Base-by-base conservation (phyloP, 495 filamentous ascomycete genomes). In the Copromyces sp. region DNA sequence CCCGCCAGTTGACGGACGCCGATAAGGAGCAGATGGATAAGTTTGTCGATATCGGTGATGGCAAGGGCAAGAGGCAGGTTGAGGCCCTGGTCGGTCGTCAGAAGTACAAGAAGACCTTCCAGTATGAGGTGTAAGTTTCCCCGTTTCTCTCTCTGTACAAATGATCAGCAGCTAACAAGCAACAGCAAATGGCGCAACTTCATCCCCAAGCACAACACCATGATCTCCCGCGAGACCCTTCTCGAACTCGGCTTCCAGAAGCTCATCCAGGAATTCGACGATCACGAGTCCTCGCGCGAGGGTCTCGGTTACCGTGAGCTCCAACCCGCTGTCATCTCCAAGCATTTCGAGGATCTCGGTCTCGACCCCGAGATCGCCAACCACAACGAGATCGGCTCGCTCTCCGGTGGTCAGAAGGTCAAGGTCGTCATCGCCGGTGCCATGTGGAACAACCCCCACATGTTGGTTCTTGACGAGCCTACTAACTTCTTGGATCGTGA, bases 401-500 rank as follows among this genome's bases (percentile, higher is more conserved):
- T 99, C 5, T 98, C 94, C 6, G 95, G 95, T 83, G 95, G 95
- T n/a, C 95, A 99, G 80, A 99, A 99, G 83, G 95, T 99, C 83
- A 99, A 99, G 87, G 95, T 99, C 61, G 95, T 99, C 68, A 89
- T 99, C 68, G 95, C 95, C n/a, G 94, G 92, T 76, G 93, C 93
- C 74, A 95, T 97, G 94, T 97, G 94, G 95, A 97, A 97, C 83
- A 98, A 97, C 85, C 95, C 95, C 0, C 95, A 99, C 85, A 84
- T 99, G 73, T 89, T 99, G 69, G 95, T 99, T 20, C 91, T 99
- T 17, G 95, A 99, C 89, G 95, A 99, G 83, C 95, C 95, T 39
- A 98, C 95, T 82, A 99, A 99, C 86, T 99, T 97, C 87, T 89
- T 99, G 84, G 95, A 99, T 76, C 93, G 95, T 76, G 96, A 99